These are phyloP conservation scores for Wallacemonas collosoma DNA, from an alignment of 208 protist genomes.

Conservation along the genomic window DNA sequence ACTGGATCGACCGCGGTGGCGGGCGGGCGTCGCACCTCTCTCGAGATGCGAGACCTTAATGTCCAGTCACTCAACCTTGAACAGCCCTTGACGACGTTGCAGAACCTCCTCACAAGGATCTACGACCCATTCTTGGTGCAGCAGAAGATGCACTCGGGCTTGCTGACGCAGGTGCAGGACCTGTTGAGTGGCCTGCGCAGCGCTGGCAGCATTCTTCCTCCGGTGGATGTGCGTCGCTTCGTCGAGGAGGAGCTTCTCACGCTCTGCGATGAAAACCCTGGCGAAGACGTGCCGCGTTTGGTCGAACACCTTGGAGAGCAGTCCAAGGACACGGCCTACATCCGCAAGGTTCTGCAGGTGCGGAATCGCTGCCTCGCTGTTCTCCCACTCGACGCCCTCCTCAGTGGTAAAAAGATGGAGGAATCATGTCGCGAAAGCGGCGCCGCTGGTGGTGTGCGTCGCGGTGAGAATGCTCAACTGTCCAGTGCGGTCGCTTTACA, in stretches of 20 bases:
- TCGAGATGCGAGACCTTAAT: constrained; percentile 60
- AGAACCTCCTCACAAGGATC: constrained; percentile 57
- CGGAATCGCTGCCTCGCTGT: constrained; percentile 62
- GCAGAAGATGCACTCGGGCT: constrained; percentile 39
- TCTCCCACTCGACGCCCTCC: constrained; percentile 54
- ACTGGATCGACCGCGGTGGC: neutral
- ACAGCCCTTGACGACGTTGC: constrained; percentile 60
- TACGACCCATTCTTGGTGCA: constrained; percentile 72
- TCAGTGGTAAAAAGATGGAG: constrained; percentile 37
- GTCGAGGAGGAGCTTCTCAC: constrained; percentile 70
- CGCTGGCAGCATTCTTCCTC: constrained; percentile 48
- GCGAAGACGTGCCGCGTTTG: constrained; percentile 65
- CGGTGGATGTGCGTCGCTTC: constrained; percentile 72
- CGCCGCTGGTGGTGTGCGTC: neutral
- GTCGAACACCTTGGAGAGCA: constrained; percentile 66
- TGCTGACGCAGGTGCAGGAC: constrained; percentile 74
- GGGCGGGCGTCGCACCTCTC: neutral
- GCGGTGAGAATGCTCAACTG: too few relatives aligned
- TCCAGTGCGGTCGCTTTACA: neutral
- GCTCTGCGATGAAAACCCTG: constrained; percentile 68
- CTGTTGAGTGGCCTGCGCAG: constrained; percentile 70
- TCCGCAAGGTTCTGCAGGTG: constrained; percentile 62
- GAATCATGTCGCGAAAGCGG: constrained; percentile 5
- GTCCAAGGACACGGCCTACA: constrained; percentile 57
- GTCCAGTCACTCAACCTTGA: constrained; percentile 68